These are phyloP conservation scores for Viola odorata DNA, from an alignment of 345 rosid species.

Conservation along the genomic window DNA sequence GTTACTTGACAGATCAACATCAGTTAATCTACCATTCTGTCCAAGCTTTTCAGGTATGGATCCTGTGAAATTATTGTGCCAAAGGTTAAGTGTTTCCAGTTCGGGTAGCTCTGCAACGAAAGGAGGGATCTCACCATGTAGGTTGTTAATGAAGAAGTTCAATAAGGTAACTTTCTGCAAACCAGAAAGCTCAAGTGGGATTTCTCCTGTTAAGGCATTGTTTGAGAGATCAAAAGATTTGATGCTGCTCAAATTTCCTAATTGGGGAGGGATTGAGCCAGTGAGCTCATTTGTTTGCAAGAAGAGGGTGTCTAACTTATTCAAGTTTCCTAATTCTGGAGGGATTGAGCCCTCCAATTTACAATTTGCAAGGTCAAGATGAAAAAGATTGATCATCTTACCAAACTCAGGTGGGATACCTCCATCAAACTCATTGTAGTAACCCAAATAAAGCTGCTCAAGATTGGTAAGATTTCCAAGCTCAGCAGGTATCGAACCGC, in stretches of 20 bases:
- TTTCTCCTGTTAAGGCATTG: conserved; percentile 52
- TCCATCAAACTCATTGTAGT: conserved; percentile 47
- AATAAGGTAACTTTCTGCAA: conserved; percentile 43
- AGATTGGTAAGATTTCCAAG: conserved; percentile 52
- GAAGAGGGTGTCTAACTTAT: conserved; percentile 46
- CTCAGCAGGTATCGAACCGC: conserved; percentile 44
- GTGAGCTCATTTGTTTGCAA: conserved; percentile 45
- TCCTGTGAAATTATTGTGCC: conserved; percentile 71
- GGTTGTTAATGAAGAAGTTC: conserved; percentile 52
- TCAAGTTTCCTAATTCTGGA: conserved; percentile 44
- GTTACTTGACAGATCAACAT: conserved; percentile 60
- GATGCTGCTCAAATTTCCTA: conserved; percentile 50
- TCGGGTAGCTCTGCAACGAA: conserved; percentile 44
- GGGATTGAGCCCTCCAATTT: conserved; percentile 51
- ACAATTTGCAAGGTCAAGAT: conserved; percentile 53
- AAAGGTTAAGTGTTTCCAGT: conserved; percentile 43
- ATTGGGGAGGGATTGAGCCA: conserved; percentile 43
- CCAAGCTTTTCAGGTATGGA: conserved; percentile 54
- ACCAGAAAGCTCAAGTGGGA: conserved; percentile 40
- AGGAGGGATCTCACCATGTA: conserved; percentile 59
- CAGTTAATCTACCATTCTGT: conserved; percentile 39
- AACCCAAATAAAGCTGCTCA: conserved; percentile 51
- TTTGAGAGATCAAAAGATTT: conserved; percentile 54
- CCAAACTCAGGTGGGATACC: conserved; percentile 57
- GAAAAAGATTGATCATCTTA: conserved; percentile 41